Evolutionary conservation across 805 yeast genomes (phyloP).

Genomic region (Jamesozyma rosinii): DNA sequence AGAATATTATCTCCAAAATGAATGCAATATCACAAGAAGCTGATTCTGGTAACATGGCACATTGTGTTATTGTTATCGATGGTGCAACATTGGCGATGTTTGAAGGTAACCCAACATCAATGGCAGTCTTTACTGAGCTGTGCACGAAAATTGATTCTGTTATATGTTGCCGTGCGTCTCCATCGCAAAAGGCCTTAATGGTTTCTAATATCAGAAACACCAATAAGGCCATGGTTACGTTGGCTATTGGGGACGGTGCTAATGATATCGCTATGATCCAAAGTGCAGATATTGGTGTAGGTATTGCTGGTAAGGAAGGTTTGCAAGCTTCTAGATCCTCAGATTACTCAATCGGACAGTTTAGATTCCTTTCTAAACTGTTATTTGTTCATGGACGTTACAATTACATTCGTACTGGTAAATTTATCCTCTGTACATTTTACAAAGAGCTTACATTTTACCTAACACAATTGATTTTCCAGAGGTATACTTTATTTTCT

Average conservation of each 20-base stretch:
- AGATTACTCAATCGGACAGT: constrained; percentile 92
- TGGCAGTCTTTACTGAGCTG: constrained; percentile 71
- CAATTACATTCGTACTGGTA: constrained; percentile 84
- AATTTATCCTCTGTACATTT: constrained; percentile 86
- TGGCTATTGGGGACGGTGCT: constrained; percentile 98
- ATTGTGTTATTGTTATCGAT: constrained; percentile 88
- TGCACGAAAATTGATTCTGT: constrained; percentile 86
- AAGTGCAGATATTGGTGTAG: constrained; percentile 95
- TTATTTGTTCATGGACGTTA: constrained; percentile 92
- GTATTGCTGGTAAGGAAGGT: constrained; percentile 96
- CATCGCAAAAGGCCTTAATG: constrained; percentile 90
- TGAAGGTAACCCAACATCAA: constrained; percentile 62
- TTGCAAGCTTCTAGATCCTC: constrained; percentile 92
- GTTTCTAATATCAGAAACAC: constrained; percentile 71
- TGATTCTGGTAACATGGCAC: constrained; percentile 70
- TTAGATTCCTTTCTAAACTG: constrained; percentile 71
- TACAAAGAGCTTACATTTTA: constrained; percentile 90
- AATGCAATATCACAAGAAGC: constrained; percentile 69
- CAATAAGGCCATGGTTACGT: constrained; percentile 62
- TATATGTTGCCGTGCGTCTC: constrained; percentile 92
- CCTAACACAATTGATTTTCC: constrained; percentile 79
- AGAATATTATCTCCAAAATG: constrained; percentile 56
- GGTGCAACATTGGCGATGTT: constrained; percentile 75
- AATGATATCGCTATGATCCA: constrained; percentile 99
- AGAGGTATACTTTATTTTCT: constrained; percentile 76